phyloP scores from a whole-genome alignment of 2,329 filamentous ascomycete genomes.

The Pseudogymnoascus sp. region DNA sequence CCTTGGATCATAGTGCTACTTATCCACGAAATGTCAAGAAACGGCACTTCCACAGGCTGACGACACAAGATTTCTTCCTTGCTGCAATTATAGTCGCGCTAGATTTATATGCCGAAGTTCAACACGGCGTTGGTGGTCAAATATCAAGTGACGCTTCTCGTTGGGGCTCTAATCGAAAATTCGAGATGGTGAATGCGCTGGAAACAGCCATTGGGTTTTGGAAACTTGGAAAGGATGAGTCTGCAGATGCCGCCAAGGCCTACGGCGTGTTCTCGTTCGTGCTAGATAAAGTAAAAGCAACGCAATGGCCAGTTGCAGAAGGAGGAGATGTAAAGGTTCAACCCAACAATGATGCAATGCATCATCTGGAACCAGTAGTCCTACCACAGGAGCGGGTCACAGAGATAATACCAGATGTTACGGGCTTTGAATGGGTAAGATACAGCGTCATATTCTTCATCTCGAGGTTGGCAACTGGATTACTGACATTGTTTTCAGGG shows the following conservation, averaged over 20 bases:
- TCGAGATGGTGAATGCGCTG: conserved; percentile 13
- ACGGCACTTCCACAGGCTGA: conserved; percentile 10
- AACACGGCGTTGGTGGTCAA: not conserved
- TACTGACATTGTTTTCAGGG: not conserved
- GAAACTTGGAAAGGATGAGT: conserved; percentile 12
- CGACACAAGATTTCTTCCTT: conserved; percentile 14
- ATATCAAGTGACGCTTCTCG: conserved; percentile 1
- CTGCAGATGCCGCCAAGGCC: conserved; percentile 15
- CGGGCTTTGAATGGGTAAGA: conserved; percentile 4
- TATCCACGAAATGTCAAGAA: conserved; percentile 1
- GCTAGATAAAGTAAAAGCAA: conserved; percentile 6
- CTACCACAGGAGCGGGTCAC: not conserved
- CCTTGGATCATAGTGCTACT: not conserved
- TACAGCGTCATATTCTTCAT: not conserved
- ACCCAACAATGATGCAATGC: not conserved
- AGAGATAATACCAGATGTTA: not conserved
- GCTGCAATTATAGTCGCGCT: conserved; percentile 14
- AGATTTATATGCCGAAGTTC: conserved; percentile 12
- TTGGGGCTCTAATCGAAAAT: conserved; percentile 9
- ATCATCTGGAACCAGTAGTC: not conserved
- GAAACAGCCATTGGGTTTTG: conserved; percentile 12
- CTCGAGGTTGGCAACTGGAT: not conserved
- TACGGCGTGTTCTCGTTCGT: conserved; percentile 16
- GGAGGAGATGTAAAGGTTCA: not conserved
- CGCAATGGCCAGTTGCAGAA: not conserved